Evolutionary conservation across 306 rosid species (phyloP).

Genomic region (Trifolium repens): DNA sequence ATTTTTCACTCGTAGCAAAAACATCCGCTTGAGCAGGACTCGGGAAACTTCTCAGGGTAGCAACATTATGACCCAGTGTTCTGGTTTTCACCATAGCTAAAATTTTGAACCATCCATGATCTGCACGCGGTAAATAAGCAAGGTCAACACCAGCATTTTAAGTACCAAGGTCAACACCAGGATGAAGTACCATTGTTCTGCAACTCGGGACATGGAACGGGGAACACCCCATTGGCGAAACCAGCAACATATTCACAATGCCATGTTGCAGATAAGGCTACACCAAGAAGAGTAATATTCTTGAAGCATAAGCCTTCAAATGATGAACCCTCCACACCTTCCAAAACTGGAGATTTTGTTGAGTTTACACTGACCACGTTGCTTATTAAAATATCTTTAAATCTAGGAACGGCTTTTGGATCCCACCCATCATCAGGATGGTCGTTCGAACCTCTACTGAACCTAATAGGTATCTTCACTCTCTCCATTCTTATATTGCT

Average conservation of each 20-base stretch:
- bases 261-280: constrained; percentile 61
- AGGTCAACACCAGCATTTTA: constrained; percentile 46
- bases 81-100: neutral
- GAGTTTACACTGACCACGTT: constrained; percentile 74
- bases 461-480: constrained; percentile 81
- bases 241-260: constrained; percentile 81
- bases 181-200: constrained; percentile 48
- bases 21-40: constrained; percentile 32
- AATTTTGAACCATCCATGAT: constrained; percentile 20
- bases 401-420: constrained; percentile 83
- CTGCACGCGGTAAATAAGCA: constrained; percentile 27
- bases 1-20: constrained; percentile 1
- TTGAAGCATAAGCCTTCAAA: constrained; percentile 78
- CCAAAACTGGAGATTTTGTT: constrained; percentile 72
- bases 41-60: constrained; percentile 23
- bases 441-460: constrained; percentile 88
- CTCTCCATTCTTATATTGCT: constrained; percentile 73
- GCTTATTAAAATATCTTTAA: constrained; percentile 63
- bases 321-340: constrained; percentile 66
- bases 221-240: constrained; percentile 66
- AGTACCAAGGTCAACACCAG: constrained; percentile 46
- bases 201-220: constrained; percentile 77
- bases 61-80: constrained; percentile 2
- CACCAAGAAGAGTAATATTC: constrained; percentile 68
- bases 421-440: constrained; percentile 95